Base-by-base conservation (phyloP, 2,329 filamentous ascomycete genomes). In the Aspergillus quadrilineatus region DNA sequence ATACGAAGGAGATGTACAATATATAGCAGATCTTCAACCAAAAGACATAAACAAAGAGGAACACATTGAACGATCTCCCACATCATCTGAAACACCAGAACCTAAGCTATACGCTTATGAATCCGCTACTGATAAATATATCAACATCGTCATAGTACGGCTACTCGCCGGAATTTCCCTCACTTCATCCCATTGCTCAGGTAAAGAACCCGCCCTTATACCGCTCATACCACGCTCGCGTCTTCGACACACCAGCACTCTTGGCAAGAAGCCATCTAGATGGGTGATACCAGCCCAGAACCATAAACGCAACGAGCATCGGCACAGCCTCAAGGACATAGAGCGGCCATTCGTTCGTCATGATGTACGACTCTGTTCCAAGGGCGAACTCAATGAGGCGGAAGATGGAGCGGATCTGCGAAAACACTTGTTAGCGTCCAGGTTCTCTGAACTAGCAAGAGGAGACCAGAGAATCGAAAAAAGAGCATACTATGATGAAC, bases 351-450 rank as follows among this genome's bases (percentile, higher is more conserved):
- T 83, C 80, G 22, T 80, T 76, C 4, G 65, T 72, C 61, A 81
- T 80, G 1, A 78, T 68, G 60, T 83, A 83, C 14, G 76, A 74
- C 6, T 80, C 67, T n/a, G 77, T 78, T 0, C 80, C 81, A 36
- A 81, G 73, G 0, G 77, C 76, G 57, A 82, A 83, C 60, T 84
- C 80, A 47, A 80, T 73, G 4, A 80, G 75, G n/a, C 80, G 77
- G 58, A 80, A 84, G 29, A 82, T 72, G n/a, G 77, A 81, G 12
- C 80, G 79, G 3, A 81, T 59, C 70, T 82, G 10, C 7, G 8
- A 8, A 9, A 7, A 29, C 7, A 6, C 15, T 15, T 12, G 26
- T 44, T 34, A 52, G 36, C 4, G 2, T 22, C 22, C 22, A 22
- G 22, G 22, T 22, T 22, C 22, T 22, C 22, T 22, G 14, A 22